These are phyloP conservation scores for Neofusicoccum sp. DNA, from an alignment of 2,329 filamentous ascomycete species.

Conservation along the genomic window DNA sequence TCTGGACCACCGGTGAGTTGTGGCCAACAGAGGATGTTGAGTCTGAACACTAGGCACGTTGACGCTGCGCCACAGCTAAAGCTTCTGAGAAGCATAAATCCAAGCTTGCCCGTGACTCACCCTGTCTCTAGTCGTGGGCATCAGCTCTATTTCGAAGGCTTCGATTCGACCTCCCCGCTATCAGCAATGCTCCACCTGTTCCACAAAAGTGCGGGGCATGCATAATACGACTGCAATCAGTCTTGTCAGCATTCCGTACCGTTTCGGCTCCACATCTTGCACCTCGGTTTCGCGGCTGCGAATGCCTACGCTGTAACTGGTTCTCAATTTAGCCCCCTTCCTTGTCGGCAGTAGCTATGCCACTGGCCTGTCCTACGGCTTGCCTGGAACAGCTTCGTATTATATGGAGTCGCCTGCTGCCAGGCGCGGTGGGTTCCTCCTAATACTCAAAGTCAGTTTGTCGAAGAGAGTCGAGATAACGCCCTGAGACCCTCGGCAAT, in stretches of 20 bases:
- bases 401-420: too few species aligned
- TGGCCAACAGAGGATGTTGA: neutral
- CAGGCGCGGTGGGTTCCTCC: too few species aligned
- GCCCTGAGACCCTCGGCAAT: too few species aligned
- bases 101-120: neutral
- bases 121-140: neutral
- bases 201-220: neutral
- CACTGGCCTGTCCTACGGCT: too few species aligned
- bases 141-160: neutral
- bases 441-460: too few species aligned
- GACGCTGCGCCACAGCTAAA: too few species aligned
- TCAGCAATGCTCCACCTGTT: neutral
- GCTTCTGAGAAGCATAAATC: neutral
- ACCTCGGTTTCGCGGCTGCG: neutral
- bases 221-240: neutral
- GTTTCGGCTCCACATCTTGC: conserved; percentile 10
- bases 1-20: too few species aligned
- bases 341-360: too few species aligned
- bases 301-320: neutral
- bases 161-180: neutral
- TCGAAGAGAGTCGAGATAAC: too few species aligned
- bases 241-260: neutral
- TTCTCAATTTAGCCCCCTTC: too few species aligned
- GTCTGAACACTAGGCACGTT: neutral
- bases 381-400: too few species aligned